A percentile compares a stretch with the other conserved stretches of the same genome.
These are phyloP conservation scores for Rhizomucor pusillus DNA, from an alignment of 371 early-diverging fungal genomes.

Conservation along the genomic window DNA sequence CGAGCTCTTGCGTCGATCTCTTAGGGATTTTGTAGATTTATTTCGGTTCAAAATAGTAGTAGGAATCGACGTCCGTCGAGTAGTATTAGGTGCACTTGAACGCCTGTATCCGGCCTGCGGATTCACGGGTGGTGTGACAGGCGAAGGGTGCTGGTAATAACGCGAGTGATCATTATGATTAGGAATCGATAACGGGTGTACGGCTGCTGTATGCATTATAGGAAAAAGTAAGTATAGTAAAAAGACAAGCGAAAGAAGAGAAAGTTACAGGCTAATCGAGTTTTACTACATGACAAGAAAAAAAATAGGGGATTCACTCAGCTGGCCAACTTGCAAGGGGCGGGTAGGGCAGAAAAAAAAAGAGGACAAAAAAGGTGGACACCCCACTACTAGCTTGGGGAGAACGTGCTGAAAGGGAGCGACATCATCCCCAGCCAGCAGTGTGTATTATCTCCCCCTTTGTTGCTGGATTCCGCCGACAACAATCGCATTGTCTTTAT, in stretches of 20 bases:
- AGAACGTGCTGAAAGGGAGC: too few species aligned
- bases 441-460: too few species aligned
- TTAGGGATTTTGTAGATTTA: conserved; percentile 25
- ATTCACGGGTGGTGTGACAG: conserved; percentile 3
- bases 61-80: conserved; percentile 26
- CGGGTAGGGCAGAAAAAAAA: neutral
- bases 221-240: neutral
- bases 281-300: neutral
- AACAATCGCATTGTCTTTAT: too few species aligned
- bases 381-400: too few species aligned
- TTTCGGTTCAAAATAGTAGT: conserved; percentile 17
- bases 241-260: neutral
- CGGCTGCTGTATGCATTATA: conserved; percentile 1
- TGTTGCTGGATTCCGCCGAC: too few species aligned
- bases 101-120: conserved; percentile 15
- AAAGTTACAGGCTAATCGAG: too few species aligned
- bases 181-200: neutral
- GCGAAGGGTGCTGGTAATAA: conserved; percentile 1
- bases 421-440: too few species aligned
- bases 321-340: neutral
- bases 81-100: conserved; percentile 20
- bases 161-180: neutral
- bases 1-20: conserved; percentile 43
- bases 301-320: neutral
- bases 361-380: neutral